Conservation (phyloP, 495 filamentous ascomycete genomes). For the Aspergillus carlsbadensis region DNA sequence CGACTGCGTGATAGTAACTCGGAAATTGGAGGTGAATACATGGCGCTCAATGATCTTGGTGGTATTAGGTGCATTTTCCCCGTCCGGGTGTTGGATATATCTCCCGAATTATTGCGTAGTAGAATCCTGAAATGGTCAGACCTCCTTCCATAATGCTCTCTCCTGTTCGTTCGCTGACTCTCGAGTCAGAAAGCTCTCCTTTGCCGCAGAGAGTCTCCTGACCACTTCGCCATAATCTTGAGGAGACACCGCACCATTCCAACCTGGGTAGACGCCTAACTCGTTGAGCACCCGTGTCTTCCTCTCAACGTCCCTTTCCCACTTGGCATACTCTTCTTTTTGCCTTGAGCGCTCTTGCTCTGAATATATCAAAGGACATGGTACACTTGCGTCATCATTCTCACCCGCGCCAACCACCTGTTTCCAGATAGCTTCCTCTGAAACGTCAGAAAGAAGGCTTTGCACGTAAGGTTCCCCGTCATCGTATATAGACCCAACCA, state of each 20-base stretch:
- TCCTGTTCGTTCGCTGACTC: not conserved
- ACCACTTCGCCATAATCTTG: not conserved
- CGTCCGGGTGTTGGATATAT: too few species aligned
- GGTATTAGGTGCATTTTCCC: too few species aligned
- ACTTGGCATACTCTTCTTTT: not conserved
- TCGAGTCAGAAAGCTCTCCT: not conserved
- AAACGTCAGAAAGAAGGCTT: not conserved
- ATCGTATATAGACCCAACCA: constrained; percentile 8
- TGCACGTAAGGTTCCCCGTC: constrained; percentile 16
- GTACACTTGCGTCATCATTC: not conserved
- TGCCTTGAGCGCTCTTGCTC: not conserved
- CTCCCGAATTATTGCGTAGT: too few species aligned
- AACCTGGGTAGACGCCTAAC: not conserved
- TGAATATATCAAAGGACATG: not conserved
- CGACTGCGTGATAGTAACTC: too few species aligned
- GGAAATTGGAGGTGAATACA: too few species aligned
- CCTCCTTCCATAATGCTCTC: not conserved
- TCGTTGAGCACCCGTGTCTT: not conserved
- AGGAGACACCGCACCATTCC: not conserved
- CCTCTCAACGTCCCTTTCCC: not conserved
- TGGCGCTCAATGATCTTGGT: too few species aligned
- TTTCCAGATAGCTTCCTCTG: constrained; percentile 1
- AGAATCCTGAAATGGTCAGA: not conserved
- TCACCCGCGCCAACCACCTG: constrained; percentile 3
- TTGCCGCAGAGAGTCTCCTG: not conserved